A percentile compares a stretch with the other conserved stretches of the same genome.
phyloP scores from a whole-genome alignment of 352 stramenopile species.

The Peronospora destructor region DNA sequence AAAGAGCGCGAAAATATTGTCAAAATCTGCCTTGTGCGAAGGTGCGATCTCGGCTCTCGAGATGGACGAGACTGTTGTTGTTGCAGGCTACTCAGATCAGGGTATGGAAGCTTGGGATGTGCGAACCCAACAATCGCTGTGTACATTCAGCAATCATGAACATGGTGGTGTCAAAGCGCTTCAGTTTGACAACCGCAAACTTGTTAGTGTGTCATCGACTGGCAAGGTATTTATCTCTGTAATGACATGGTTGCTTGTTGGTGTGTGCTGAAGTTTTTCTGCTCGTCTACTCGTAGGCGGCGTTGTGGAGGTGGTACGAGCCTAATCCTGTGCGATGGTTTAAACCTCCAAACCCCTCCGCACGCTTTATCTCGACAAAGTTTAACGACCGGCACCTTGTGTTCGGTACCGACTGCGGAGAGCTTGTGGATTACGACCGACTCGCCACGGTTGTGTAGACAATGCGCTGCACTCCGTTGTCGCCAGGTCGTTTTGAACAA shows the following conservation, averaged over 20 bases:
- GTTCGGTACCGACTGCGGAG: conserved; percentile 64
- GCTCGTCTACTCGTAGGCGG: conserved; percentile 36
- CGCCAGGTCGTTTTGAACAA: conserved; percentile 19
- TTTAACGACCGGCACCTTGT: conserved; percentile 74
- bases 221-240: conserved; percentile 44
- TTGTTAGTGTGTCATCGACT: conserved; percentile 68
- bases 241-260: background rate
- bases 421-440: conserved; percentile 76
- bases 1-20: conserved; percentile 82
- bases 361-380: conserved; percentile 56
- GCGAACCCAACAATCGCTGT: conserved; percentile 78
- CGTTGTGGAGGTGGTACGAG: conserved; percentile 80
- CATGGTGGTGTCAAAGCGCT: conserved; percentile 68
- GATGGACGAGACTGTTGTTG: conserved; percentile 86
- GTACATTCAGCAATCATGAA: conserved; percentile 69
- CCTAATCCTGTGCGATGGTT: conserved; percentile 77
- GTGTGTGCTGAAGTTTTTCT: conserved; percentile 6
- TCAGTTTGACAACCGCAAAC: conserved; percentile 84
- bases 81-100: conserved; percentile 73
- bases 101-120: conserved; percentile 87
- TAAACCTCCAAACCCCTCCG: conserved; percentile 37
- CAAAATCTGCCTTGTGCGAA: conserved; percentile 74
- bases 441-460: conserved; percentile 47
- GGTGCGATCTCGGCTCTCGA: conserved; percentile 72
- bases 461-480: conserved; percentile 6